Conservation (phyloP, 2,329 filamentous ascomycete species). For the Neofusicoccum kwambonambiense region DNA sequence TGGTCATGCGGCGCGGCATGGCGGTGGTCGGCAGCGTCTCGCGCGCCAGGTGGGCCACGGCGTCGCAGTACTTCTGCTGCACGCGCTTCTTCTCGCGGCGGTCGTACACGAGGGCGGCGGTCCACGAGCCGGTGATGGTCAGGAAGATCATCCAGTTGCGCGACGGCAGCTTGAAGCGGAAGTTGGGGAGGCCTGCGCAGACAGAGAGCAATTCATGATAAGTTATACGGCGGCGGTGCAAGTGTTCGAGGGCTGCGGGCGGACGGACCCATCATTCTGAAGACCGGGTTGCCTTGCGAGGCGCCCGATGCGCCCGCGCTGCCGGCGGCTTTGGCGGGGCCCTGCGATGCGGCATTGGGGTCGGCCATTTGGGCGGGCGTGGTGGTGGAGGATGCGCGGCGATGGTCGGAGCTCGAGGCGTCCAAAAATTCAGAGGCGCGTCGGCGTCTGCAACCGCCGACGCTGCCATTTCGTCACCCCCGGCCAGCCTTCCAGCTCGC, state of each 20-base stretch:
- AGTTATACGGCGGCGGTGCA: too few species aligned
- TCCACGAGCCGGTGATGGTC: constrained; percentile 72
- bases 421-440: background rate
- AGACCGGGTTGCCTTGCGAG: constrained; percentile 32
- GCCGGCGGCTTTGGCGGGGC: constrained; percentile 8
- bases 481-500: background rate
- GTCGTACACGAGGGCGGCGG: constrained; percentile 84
- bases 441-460: background rate
- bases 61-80: constrained; percentile 80
- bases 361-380: constrained; percentile 3
- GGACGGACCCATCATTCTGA: constrained; percentile 39
- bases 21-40: constrained; percentile 71
- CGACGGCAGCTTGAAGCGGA: constrained; percentile 82
- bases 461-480: constrained; percentile 10
- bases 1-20: constrained; percentile 78
- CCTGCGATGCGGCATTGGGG: background rate
- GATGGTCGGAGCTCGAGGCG: background rate
- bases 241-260: too few species aligned
- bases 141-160: constrained; percentile 98
- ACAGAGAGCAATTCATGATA: background rate
- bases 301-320: background rate
- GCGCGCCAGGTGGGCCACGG: constrained; percentile 79
- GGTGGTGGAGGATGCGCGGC: background rate
- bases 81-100: constrained; percentile 82
- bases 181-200: constrained; percentile 70